Conservation (phyloP, 176 grass and related monocot species). For the Eleusine coracana region DNA sequence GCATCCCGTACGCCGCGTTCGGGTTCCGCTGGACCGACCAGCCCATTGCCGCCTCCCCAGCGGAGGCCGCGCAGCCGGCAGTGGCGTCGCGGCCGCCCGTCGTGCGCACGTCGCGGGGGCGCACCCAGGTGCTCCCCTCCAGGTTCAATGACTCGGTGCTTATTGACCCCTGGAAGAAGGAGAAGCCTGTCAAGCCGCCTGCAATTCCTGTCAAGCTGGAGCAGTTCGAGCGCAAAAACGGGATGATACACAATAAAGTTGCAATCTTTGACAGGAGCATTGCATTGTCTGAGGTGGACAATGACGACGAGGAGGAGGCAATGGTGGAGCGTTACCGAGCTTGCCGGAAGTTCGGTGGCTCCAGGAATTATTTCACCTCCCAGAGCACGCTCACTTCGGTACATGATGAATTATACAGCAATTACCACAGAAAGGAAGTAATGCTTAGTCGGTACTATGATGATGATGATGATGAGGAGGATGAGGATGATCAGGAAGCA, state of each 20-base stretch:
- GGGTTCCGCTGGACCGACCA: constrained; percentile 54
- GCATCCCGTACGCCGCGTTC: constrained; percentile 62
- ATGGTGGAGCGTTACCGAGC: constrained; percentile 46
- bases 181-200: constrained; percentile 52
- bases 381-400: constrained; percentile 56
- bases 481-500: constrained; percentile 17
- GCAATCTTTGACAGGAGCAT: constrained; percentile 33
- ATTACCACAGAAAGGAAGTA: constrained; percentile 33
- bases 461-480: constrained; percentile 25
- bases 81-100: constrained; percentile 57
- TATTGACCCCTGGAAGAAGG: constrained; percentile 87
- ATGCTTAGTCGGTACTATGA: constrained; percentile 34
- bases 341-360: constrained; percentile 49
- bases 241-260: constrained; percentile 32
- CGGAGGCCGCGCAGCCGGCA: constrained; percentile 28
- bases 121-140: constrained; percentile 73
- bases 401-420: constrained; percentile 27
- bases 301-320: constrained; percentile 46
- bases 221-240: constrained; percentile 30
- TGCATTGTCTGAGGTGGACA: constrained; percentile 49
- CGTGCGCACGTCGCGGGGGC: constrained; percentile 76
- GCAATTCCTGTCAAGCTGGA: constrained; percentile 29
- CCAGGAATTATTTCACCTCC: constrained; percentile 60
- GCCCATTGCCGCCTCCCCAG: constrained; percentile 31
- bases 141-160: constrained; percentile 93